Evolutionary conservation across 2,329 filamentous ascomycete species (phyloP), one percentile per base, ranked within the genome.

Genomic region (Aspergillus phoenicis): DNA sequence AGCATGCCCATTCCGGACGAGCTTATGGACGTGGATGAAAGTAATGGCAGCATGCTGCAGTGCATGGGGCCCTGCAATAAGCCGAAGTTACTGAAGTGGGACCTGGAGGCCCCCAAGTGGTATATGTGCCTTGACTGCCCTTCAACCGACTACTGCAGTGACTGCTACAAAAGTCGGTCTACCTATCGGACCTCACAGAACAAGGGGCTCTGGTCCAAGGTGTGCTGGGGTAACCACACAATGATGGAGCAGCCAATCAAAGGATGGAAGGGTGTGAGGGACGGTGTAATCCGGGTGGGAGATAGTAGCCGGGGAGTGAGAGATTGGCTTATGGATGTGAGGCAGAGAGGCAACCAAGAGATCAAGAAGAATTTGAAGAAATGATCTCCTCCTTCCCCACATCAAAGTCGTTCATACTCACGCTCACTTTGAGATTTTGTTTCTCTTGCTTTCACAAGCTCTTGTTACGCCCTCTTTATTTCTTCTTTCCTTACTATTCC

Each of bases 121-220:
- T 33, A 17, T 15, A 17, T 51, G 4, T 51, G 47, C 11, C 47
- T 51, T 4, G 47, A 51, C 26, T 51, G 47, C 13, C 47, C 47
- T 6, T 11, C 24, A 8, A 51, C 47, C 15, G 47, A 51, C n/a
- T 51, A 51, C 47, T 51, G 47, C 26, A 51, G n/a, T 20, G 47
- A 51, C 26, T 51, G 47, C 47, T 17, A 30, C 47, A 51, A 51
- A 8, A 51, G 26, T 17, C 26, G 26, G 47, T 15, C 28, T 17
- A 26, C 7, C 7, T 15, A 20, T 8, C 24, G 26, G 3, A 1
- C 17, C 15, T 51, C 47, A 5, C 26, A 5, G 8, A 15, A 15
- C 26, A 51, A 30, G 47, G 47, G 47, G 10, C 47, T 51, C n/a
- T 51, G 47, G 47, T 51, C 47, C 7, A 51, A 51, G n/a, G n/a